Percentiles rank a stretch among this genome's conserved stretches.
Evolutionary conservation across 2,329 filamentous ascomycete species (phyloP).

Genomic region (Ophiostoma quercus): DNA sequence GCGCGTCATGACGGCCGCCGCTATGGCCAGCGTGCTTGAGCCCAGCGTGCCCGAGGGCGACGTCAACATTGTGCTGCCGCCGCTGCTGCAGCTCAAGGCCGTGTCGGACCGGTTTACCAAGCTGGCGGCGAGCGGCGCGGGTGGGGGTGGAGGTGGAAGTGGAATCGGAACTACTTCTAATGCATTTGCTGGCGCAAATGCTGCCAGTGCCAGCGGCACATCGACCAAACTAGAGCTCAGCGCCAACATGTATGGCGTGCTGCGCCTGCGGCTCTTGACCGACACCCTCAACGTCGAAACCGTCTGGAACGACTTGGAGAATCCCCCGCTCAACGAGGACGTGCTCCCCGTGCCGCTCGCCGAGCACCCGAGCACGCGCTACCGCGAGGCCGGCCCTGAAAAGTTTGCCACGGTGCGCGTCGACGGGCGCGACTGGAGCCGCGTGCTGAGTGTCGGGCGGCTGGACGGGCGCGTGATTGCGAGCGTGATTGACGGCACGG

Average conservation of each 20-base stretch:
- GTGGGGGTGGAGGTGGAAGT: not conserved
- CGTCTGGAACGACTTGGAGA: constrained; percentile 78
- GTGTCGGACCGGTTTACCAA: constrained; percentile 95
- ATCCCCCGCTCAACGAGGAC: constrained; percentile 77
- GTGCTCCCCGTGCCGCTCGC: constrained; percentile 67
- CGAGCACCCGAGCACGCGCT: constrained; percentile 75
- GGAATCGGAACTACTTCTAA: too few relatives aligned
- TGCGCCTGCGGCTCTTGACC: constrained; percentile 73
- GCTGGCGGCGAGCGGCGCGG: constrained; percentile 53
- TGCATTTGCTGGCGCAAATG: too few relatives aligned
- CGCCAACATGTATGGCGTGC: constrained; percentile 88
- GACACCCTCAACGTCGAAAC: constrained; percentile 81
- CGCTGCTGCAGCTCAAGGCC: constrained; percentile 80
- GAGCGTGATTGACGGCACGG: constrained; percentile 77
- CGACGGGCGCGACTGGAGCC: constrained; percentile 90
- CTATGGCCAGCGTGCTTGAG: constrained; percentile 90
- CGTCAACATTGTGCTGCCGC: constrained; percentile 86
- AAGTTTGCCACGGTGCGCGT: constrained; percentile 86
- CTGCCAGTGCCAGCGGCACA: constrained; percentile 18
- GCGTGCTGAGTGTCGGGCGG: constrained; percentile 85
- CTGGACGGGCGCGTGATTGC: constrained; percentile 89
- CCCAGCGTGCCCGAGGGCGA: constrained; percentile 86
- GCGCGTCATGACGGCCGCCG: constrained; percentile 74
- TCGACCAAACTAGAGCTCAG: constrained; percentile 72
- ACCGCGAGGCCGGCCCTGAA: constrained; percentile 70